phyloP scores from a whole-genome alignment of 2,329 filamentous ascomycete species.

The Hypoxylon sp. region DNA sequence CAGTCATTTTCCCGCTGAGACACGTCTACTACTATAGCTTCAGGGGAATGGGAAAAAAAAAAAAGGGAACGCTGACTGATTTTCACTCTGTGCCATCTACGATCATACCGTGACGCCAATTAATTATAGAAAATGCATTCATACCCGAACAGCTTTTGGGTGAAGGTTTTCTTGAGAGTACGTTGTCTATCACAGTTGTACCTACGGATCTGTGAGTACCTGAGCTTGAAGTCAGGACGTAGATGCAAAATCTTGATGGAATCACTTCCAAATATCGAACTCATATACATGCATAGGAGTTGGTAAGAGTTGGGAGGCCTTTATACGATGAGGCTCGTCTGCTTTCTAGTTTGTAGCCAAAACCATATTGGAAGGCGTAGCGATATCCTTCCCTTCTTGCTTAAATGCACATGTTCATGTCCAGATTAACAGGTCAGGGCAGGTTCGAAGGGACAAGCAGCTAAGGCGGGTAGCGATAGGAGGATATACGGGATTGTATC shows the following conservation, averaged over 20 bases:
- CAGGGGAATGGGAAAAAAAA: constrained; percentile 24
- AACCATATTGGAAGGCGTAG: neutral
- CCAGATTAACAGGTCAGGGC: neutral
- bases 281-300: too few relatives aligned
- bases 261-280: too few relatives aligned
- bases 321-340: neutral
- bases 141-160: neutral
- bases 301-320: too few relatives aligned
- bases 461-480: neutral
- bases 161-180: too few relatives aligned
- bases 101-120: neutral
- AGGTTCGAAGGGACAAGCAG: neutral
- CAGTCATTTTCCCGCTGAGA: constrained; percentile 6
- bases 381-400: constrained; percentile 2
- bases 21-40: constrained; percentile 11
- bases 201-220: neutral
- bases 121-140: neutral
- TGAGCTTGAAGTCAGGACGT: too few relatives aligned
- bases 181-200: too few relatives aligned
- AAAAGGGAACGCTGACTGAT: constrained; percentile 18
- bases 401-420: constrained; percentile 23
- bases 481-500: neutral
- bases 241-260: too few relatives aligned
- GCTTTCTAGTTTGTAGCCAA: neutral
- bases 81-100: neutral